A percentile compares a stretch with the other conserved stretches of the same genome.
These are phyloP conservation scores for Peziza echinospora DNA, from an alignment of 495 filamentous ascomycete genomes.

Conservation along the genomic window DNA sequence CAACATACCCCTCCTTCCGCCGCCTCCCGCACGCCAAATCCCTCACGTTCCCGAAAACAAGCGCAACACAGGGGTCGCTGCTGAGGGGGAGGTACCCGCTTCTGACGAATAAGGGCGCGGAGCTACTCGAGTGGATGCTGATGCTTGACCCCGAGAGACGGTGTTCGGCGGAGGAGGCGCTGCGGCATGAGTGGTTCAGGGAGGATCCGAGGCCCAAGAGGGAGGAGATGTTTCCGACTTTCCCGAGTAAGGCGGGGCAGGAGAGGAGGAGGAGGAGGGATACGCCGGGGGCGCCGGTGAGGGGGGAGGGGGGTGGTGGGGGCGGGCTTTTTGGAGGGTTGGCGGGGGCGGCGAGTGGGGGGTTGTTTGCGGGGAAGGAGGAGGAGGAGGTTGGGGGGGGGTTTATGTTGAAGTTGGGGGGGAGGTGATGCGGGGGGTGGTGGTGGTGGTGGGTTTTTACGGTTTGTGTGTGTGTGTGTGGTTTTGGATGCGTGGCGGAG, in stretches of 20 bases:
- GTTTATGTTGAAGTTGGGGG: conserved; percentile 53
- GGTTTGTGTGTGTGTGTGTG: no score
- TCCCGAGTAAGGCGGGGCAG: conserved; percentile 83
- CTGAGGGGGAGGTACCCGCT: conserved; percentile 60
- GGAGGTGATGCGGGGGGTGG: conserved; percentile 1
- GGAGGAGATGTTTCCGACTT: conserved; percentile 72
- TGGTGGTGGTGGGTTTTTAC: not conserved
- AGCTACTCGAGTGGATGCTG: conserved; percentile 46
- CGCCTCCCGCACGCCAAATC: conserved; percentile 75
- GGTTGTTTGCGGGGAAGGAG: conserved; percentile 49
- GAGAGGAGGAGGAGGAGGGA: conserved; percentile 52
- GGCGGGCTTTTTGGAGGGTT: conserved; percentile 3
- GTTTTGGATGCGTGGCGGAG: no score
- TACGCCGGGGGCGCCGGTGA: conserved; percentile 69
- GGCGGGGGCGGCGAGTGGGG: conserved; percentile 22
- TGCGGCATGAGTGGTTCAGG: conserved; percentile 62
- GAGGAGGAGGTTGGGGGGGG: conserved; percentile 59
- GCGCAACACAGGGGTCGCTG: conserved; percentile 17
- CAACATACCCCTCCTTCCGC: conserved; percentile 69
- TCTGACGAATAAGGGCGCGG: conserved; percentile 51
- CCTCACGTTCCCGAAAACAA: conserved; percentile 38
- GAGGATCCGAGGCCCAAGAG: conserved; percentile 79
- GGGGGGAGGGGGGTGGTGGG: conserved; percentile 48
- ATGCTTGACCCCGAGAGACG: conserved; percentile 51
- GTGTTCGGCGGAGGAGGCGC: conserved; percentile 44